phyloP scores from a whole-genome alignment of 1,284 basidiomycete species.

The Ceratobasidium sp. region DNA sequence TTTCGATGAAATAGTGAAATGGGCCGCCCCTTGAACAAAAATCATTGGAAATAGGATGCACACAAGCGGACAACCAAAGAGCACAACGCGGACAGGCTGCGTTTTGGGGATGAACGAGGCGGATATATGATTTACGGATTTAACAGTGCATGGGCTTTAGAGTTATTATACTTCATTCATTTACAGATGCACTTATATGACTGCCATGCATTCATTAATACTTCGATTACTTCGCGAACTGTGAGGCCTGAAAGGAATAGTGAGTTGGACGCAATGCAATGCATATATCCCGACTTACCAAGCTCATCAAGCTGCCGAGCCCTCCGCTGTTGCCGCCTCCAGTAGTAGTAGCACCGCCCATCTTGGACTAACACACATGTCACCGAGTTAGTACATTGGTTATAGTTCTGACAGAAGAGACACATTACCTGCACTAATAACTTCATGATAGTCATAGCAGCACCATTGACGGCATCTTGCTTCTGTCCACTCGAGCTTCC shows the following conservation, averaged over 20 bases:
- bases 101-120: not conserved
- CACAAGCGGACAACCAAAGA: not conserved
- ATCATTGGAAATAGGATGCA: not conserved
- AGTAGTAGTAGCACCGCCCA: constrained; percentile 50
- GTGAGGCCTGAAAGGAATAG: constrained; percentile 37
- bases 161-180: constrained; percentile 14
- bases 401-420: not conserved
- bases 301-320: constrained; percentile 61
- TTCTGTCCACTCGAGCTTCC: constrained; percentile 74
- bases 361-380: constrained; percentile 40
- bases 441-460: constrained; percentile 88
- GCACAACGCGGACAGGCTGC: not conserved
- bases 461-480: constrained; percentile 84
- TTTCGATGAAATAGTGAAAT: not conserved
- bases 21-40: not conserved
- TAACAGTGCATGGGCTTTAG: not conserved
- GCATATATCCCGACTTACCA: constrained; percentile 60
- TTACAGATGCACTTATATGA: not conserved
- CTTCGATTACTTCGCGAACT: constrained; percentile 37
- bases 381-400: not conserved
- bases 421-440: constrained; percentile 66
- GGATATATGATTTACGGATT: not conserved
- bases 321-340: constrained; percentile 54
- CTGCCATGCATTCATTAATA: too few species aligned
- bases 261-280: not conserved